Evolutionary conservation across 1,284 basidiomycete species (phyloP).

Genomic region (Chondrostereum purpureum): DNA sequence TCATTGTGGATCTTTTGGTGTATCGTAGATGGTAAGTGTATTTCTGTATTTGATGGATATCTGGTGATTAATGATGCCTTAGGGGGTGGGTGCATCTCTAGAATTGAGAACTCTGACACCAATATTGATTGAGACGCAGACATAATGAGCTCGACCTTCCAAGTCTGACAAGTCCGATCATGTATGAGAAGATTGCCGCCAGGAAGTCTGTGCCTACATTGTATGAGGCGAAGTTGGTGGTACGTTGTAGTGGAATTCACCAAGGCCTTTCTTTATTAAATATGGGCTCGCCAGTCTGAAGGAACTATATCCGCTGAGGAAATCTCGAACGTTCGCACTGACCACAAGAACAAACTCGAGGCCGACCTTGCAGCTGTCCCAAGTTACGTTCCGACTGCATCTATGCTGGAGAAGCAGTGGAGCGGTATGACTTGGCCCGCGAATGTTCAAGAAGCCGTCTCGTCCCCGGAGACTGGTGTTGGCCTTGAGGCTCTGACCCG

Average conservation of each 20-base stretch:
- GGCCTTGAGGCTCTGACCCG: constrained; percentile 39
- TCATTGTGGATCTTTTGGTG: constrained; percentile 83
- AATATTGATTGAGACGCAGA: too few species aligned
- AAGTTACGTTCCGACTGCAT: constrained; percentile 40
- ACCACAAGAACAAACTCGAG: constrained; percentile 59
- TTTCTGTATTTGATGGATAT: not conserved
- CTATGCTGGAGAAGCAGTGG: constrained; percentile 65
- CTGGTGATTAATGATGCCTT: constrained; percentile 5
- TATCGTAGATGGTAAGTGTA: constrained; percentile 69
- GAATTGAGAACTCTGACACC: constrained; percentile 28
- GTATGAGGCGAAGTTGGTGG: constrained; percentile 75
- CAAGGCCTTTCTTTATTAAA: not conserved
- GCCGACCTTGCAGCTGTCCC: constrained; percentile 46
- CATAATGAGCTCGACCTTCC: constrained; percentile 93
- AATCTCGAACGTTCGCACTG: constrained; percentile 43
- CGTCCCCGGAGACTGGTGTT: constrained; percentile 67
- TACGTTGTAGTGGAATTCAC: constrained; percentile 27
- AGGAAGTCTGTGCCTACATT: constrained; percentile 73
- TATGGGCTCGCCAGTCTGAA: constrained; percentile 37
- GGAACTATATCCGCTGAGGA: constrained; percentile 45
- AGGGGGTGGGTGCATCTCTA: constrained; percentile 26
- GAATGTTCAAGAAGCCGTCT: constrained; percentile 38
- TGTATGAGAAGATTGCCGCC: constrained; percentile 81
- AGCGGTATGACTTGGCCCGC: constrained; percentile 67
- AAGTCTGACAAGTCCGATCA: constrained; percentile 81